Conservation (phyloP, 2,329 filamentous ascomycete genomes). For the Colletotrichum magnum region DNA sequence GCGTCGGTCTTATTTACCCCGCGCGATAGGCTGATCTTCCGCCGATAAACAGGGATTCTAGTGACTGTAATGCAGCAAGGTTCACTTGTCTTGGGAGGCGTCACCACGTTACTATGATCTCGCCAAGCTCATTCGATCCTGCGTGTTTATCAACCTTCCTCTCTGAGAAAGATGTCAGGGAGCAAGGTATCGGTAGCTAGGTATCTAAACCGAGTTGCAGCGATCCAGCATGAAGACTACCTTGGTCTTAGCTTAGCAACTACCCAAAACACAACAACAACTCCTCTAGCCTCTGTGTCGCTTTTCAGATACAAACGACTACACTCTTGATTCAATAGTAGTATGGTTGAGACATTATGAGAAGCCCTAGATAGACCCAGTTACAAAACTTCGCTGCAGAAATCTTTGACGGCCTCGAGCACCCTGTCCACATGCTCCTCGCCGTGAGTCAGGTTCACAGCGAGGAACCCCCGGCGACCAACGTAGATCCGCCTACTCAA, state of each 20-base stretch:
- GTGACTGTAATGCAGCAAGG: not conserved
- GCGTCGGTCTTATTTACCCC: constrained; percentile 33
- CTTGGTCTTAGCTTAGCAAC: too few species aligned
- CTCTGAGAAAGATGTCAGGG: constrained; percentile 18
- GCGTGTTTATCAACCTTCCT: constrained; percentile 40
- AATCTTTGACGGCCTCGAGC: constrained; percentile 3
- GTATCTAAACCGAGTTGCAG: not conserved
- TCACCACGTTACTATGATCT: constrained; percentile 22
- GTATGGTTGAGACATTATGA: too few species aligned
- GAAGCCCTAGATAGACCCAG: not conserved
- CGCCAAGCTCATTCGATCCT: constrained; percentile 33
- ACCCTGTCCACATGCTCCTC: constrained; percentile 28
- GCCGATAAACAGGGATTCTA: constrained; percentile 32
- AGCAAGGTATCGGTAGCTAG: not conserved
- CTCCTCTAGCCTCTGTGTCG: not conserved
- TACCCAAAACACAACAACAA: not conserved
- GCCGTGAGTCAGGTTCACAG: constrained; percentile 36
- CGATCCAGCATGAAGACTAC: too few species aligned
- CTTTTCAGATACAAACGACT: not conserved
- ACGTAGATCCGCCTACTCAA: constrained; percentile 33
- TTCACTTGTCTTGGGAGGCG: not conserved
- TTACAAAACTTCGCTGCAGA: constrained; percentile 28
- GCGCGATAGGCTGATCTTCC: constrained; percentile 32
- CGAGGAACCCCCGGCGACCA: constrained; percentile 37
- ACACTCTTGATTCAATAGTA: too few species aligned